These are phyloP conservation scores for Tardiomyces digboiensis DNA, from an alignment of 1,139 yeast species.

Conservation along the genomic window DNA sequence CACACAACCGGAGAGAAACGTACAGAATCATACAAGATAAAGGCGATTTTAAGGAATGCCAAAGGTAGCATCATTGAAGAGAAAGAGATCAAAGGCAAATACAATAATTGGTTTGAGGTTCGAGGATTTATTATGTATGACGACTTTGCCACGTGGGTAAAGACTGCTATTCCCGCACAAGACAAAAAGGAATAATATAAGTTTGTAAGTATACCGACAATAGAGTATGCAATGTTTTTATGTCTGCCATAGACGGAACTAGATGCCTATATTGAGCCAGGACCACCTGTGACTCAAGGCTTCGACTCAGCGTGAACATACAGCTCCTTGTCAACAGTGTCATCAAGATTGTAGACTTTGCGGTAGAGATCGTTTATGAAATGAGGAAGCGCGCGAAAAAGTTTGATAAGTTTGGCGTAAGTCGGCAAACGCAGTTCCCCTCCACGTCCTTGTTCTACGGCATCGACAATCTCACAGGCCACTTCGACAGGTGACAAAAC, in stretches of 20 bases:
- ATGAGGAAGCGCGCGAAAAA: constrained; percentile 64
- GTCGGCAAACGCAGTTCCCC: constrained; percentile 66
- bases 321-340: constrained; percentile 13
- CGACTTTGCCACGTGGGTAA: constrained; percentile 13
- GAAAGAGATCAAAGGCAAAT: constrained; percentile 7
- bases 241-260: too few species aligned
- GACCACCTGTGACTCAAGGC: constrained; percentile 1
- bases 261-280: constrained; percentile 5
- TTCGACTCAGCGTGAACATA: neutral
- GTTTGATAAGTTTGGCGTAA: constrained; percentile 59
- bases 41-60: constrained; percentile 18
- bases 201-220: neutral
- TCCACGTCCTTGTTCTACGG: constrained; percentile 49
- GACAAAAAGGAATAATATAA: constrained; percentile 1
- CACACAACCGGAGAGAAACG: constrained; percentile 26
- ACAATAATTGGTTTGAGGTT: constrained; percentile 19
- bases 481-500: constrained; percentile 55
- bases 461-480: constrained; percentile 44
- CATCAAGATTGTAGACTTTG: constrained; percentile 51
- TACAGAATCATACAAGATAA: constrained; percentile 37
- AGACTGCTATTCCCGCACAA: constrained; percentile 7
- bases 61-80: constrained; percentile 8
- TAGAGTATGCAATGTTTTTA: too few species aligned
- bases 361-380: constrained; percentile 49
- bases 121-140: constrained; percentile 19